Conservation (phyloP, 1,139 yeast species). For the Saccharomyces hybrid region DNA sequence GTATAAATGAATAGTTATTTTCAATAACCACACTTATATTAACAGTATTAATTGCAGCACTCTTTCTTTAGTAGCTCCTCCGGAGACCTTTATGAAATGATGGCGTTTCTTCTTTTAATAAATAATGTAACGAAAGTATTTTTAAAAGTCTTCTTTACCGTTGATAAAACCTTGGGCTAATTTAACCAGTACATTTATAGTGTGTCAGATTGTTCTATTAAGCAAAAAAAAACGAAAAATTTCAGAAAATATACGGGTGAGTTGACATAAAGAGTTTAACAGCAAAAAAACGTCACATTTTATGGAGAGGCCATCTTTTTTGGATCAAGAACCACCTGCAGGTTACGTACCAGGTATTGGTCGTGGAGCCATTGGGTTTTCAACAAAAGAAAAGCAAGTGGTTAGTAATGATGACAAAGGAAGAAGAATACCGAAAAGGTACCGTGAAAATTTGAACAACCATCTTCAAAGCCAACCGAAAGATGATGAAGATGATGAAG, state of each 20-base stretch:
- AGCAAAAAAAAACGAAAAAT: background rate
- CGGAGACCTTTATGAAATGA: background rate
- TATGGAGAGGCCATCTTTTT: conserved; percentile 39
- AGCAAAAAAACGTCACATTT: background rate
- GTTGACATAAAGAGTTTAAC: background rate
- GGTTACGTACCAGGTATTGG: conserved; percentile 93
- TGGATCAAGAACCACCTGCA: conserved; percentile 81
- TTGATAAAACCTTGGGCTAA: background rate
- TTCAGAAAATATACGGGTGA: background rate
- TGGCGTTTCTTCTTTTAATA: too few species aligned
- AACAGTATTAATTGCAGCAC: too few species aligned
- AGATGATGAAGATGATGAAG: conserved; percentile 46
- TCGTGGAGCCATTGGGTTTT: conserved; percentile 91
- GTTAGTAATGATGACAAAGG: conserved; percentile 4
- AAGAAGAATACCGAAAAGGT: conserved; percentile 14
- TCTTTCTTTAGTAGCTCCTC: too few species aligned
- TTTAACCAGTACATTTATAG: background rate
- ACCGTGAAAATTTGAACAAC: conserved; percentile 20
- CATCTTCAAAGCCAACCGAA: conserved; percentile 34
- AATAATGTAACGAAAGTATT: background rate
- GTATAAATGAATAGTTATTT: background rate
- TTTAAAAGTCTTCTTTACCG: conserved; percentile 1
- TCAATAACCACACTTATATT: too few species aligned
- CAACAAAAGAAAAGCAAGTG: conserved; percentile 64
- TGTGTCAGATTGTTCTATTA: background rate